Evolutionary conservation across 768 basidiomycete genomes (phyloP).

Genomic region (Rhodotorula toruloides): DNA sequence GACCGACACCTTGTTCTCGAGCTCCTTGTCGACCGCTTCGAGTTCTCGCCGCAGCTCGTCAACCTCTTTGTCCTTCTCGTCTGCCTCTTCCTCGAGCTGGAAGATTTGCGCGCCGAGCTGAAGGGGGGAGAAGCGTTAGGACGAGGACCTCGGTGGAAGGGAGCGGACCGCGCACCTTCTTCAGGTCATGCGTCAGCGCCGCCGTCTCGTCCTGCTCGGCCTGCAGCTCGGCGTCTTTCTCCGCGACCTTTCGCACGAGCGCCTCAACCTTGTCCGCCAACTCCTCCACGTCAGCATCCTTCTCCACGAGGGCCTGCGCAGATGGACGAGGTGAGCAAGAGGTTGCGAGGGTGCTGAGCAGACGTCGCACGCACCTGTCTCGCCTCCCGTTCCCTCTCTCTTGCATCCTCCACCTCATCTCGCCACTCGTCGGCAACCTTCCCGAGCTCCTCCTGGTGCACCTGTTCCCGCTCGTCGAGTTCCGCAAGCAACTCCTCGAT

Average conservation of each 20-base stretch:
- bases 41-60: constrained; percentile 56
- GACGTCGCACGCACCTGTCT: constrained; percentile 65
- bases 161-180: constrained; percentile 29
- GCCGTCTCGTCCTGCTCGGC: constrained; percentile 51
- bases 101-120: constrained; percentile 65
- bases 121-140: not conserved
- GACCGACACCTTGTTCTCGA: constrained; percentile 57
- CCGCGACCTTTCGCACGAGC: constrained; percentile 58
- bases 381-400: constrained; percentile 55
- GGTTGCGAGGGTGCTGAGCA: constrained; percentile 45
- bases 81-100: constrained; percentile 78
- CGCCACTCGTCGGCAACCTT: constrained; percentile 56
- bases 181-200: constrained; percentile 40
- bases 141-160: too few species aligned
- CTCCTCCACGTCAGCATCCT: constrained; percentile 35
- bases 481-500: constrained; percentile 76
- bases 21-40: constrained; percentile 46
- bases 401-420: constrained; percentile 76
- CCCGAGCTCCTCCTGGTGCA: constrained; percentile 49
- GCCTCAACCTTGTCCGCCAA: constrained; percentile 32
- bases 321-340: not conserved
- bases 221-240: constrained; percentile 73
- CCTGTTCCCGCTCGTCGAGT: constrained; percentile 53
- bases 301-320: constrained; percentile 33
- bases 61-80: constrained; percentile 49